Percentiles rank a stretch among this genome's conserved stretches.
Evolutionary conservation across 768 basidiomycete genomes (phyloP).

Genomic region (Phlebiopsis gigantea): DNA sequence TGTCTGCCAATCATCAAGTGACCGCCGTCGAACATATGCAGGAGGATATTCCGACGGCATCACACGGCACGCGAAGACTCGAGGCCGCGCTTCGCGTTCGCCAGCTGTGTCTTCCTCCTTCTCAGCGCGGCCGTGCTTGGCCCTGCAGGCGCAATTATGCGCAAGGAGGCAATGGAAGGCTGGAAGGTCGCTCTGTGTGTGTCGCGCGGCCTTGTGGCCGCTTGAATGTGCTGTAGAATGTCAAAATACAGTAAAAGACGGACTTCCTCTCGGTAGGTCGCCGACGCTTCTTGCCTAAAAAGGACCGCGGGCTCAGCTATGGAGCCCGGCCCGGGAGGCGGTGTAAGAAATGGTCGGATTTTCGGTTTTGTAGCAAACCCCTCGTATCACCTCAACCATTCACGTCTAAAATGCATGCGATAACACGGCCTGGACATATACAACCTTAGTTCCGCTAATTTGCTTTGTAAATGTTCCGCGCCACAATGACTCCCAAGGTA

Average conservation of each 20-base stretch:
- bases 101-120: background rate
- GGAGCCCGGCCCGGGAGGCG: background rate
- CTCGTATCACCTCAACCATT: background rate
- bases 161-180: background rate
- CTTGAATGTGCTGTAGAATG: too few species aligned
- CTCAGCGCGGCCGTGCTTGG: background rate
- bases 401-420: background rate
- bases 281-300: background rate
- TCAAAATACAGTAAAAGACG: background rate
- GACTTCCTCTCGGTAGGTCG: background rate
- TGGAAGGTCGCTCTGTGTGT: background rate
- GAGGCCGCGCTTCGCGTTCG: constrained; percentile 1
- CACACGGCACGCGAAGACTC: background rate
- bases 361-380: background rate
- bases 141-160: background rate
- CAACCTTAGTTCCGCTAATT: background rate
- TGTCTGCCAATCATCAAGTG: constrained; percentile 6
- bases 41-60: constrained; percentile 7
- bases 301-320: background rate
- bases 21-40: background rate
- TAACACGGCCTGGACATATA: background rate
- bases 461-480: background rate
- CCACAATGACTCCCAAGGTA: background rate
- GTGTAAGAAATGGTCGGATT: background rate
- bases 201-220: background rate